Evolutionary conservation across 164 flowering plant genomes (phyloP), one percentile per base, ranked within the genome.

Genomic region (Piper longum): DNA sequence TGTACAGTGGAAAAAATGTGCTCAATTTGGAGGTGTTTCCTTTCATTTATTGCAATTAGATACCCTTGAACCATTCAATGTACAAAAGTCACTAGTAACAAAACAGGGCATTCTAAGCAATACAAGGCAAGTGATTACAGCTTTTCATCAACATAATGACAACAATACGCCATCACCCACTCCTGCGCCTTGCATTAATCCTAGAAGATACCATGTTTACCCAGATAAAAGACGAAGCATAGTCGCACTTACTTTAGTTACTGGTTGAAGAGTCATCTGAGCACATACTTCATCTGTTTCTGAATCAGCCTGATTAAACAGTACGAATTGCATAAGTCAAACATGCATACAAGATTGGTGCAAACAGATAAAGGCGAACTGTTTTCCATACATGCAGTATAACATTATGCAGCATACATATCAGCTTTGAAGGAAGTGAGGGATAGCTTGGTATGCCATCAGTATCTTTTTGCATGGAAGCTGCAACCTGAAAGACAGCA

Each of bases 241-340:
- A 16, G 6, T 42, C 13, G 8, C 1, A 60, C 86, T 65, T 81
- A 90, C 95, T 77, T 86, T 88, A 77, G 64, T 86, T 62, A 92
- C 95, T 60, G 98, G 98, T 72, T 89, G 96, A 69, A 92, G 96
- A 42, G 93, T 87, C 98, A 92, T 89, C 75, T 92, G 96, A 13
- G 98, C 95, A 73, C 87, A 92, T 54, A 92, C 96, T 74, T 92
- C 98, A 73, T 92, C 98, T 9, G 91, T 89, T 79, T 92, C 98
- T 16, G 75, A 60, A 77, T 92, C 98, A 78, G 98, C 98, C 98
- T 92, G 82, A 62, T 64, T 48, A 54, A 64, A 48, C 17, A 26
- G 16, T 26, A 60, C 41, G 56, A 58, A 16, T 42, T 64, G 13
- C 65, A 65, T 11, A 63, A 54, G 42, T 63, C 40, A 56, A 19